Evolutionary conservation across 2,329 filamentous ascomycete species (phyloP).

Genomic region (Sclerotinia borealis): DNA sequence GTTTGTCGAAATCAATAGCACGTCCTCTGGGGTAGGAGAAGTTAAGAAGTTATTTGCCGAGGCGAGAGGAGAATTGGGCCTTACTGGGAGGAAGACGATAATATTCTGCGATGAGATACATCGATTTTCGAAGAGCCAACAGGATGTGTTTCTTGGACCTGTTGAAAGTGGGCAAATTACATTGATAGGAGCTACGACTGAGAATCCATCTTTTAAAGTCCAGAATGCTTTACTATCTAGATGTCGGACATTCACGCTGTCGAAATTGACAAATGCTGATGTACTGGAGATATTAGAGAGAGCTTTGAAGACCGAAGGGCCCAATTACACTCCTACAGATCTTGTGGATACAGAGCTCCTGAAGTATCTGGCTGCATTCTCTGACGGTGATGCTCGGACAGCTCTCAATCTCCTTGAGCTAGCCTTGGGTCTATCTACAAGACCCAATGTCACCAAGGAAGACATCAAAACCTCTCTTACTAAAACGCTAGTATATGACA

Average conservation of each 20-base stretch:
- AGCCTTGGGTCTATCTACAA: constrained; percentile 68
- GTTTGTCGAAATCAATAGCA: constrained; percentile 95
- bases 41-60: constrained; percentile 89
- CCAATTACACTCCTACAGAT: constrained; percentile 36
- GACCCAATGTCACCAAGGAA: constrained; percentile 61
- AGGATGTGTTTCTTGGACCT: constrained; percentile 89
- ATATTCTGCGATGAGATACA: constrained; percentile 84
- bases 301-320: constrained; percentile 60
- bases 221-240: constrained; percentile 80
- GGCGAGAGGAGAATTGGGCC: constrained; percentile 67
- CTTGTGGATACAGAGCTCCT: constrained; percentile 75
- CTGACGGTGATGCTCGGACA: constrained; percentile 88
- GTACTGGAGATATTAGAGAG: constrained; percentile 67
- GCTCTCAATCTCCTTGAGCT: constrained; percentile 89
- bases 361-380: constrained; percentile 74
- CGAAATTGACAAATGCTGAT: constrained; percentile 66
- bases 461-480: constrained; percentile 78
- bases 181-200: constrained; percentile 90
- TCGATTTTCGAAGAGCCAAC: constrained; percentile 68
- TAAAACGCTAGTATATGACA: constrained; percentile 90
- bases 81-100: constrained; percentile 88
- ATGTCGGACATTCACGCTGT: constrained; percentile 83
- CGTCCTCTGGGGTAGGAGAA: constrained; percentile 78
- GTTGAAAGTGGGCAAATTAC: constrained; percentile 89
- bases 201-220: constrained; percentile 94